Percentiles rank a stretch among this genome's conserved stretches.
These are phyloP conservation scores for Stylonectria norvegica DNA, from an alignment of 2,329 filamentous ascomycete genomes.

Conservation along the genomic window DNA sequence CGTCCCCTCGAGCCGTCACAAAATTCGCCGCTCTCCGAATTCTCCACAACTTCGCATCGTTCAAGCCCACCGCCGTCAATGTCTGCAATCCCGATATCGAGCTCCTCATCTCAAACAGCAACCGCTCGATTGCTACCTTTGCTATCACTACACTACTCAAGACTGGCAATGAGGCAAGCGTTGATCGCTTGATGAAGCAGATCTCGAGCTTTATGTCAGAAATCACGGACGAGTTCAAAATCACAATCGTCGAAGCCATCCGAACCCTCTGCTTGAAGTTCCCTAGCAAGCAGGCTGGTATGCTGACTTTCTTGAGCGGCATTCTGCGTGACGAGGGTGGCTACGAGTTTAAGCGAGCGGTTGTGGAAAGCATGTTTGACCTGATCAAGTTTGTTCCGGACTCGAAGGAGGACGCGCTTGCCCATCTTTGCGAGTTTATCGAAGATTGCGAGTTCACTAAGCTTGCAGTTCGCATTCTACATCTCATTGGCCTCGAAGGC, in stretches of 20 bases:
- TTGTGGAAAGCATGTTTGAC: conserved; percentile 99
- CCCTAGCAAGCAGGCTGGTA: conserved; percentile 94
- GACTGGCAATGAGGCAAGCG: conserved; percentile 95
- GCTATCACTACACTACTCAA: conserved; percentile 97
- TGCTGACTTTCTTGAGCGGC: conserved; percentile 96
- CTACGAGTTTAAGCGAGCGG: conserved; percentile 95
- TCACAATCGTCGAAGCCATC: conserved; percentile 98
- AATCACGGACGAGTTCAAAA: conserved; percentile 99
- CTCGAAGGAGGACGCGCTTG: conserved; percentile 74
- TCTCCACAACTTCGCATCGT: conserved; percentile 91
- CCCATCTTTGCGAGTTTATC: conserved; percentile 97
- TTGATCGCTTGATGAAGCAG: conserved; percentile 97
- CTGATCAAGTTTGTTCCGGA: conserved; percentile 98
- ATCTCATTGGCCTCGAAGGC: conserved; percentile 89
- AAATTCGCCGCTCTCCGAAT: conserved; percentile 98
- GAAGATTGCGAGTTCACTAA: conserved; percentile 99
- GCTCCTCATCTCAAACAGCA: conserved; percentile 91
- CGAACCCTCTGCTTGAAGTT: conserved; percentile 96
- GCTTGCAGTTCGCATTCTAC: conserved; percentile 88
- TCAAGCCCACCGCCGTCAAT: conserved; percentile 90
- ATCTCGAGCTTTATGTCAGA: conserved; percentile 98
- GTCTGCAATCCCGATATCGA: conserved; percentile 97
- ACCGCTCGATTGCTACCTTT: conserved; percentile 96
- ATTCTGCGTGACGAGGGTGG: conserved; percentile 95
- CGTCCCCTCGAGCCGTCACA: conserved; percentile 89